Conservation (phyloP, 306 rosid genomes). For the Prunus mume region DNA sequence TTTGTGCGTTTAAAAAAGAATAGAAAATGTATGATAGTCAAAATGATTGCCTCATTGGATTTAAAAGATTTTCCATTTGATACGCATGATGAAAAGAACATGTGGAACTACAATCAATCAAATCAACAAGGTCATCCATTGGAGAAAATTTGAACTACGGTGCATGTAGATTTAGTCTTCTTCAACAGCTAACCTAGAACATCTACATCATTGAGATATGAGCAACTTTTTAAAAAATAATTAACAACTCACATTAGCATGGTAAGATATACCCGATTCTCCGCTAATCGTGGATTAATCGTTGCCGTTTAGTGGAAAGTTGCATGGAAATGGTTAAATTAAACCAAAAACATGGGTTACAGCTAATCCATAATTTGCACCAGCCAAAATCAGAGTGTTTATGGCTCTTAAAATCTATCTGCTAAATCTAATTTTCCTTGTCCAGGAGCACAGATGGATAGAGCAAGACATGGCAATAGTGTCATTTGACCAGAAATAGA, state of each 20-base stretch:
- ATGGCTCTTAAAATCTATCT: not conserved
- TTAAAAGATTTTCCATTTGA: not conserved
- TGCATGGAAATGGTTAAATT: constrained; percentile 26
- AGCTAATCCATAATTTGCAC: constrained; percentile 40
- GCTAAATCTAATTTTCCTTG: not conserved
- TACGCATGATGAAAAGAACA: not conserved
- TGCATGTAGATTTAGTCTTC: not conserved
- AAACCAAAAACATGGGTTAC: constrained; percentile 38
- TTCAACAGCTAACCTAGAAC: constrained; percentile 3
- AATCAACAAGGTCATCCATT: not conserved
- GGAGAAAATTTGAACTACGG: not conserved
- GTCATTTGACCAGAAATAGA: not conserved
- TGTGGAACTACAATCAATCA: not conserved
- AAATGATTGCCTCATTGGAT: constrained; percentile 8
- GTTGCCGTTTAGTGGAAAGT: constrained; percentile 17
- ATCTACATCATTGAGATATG: constrained; percentile 24
- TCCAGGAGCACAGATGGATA: not conserved
- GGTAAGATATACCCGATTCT: constrained; percentile 7
- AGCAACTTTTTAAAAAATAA: not conserved
- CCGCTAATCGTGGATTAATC: constrained; percentile 65
- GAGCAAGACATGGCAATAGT: not conserved
- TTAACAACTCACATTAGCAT: not conserved
- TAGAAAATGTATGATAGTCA: not conserved
- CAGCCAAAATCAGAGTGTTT: constrained; percentile 8
- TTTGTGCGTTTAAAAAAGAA: not conserved